A percentile compares a stretch with the other conserved stretches of the same genome.
Evolutionary conservation across 2,329 filamentous ascomycete genomes (phyloP).

Genomic region (Cercospora canescens): DNA sequence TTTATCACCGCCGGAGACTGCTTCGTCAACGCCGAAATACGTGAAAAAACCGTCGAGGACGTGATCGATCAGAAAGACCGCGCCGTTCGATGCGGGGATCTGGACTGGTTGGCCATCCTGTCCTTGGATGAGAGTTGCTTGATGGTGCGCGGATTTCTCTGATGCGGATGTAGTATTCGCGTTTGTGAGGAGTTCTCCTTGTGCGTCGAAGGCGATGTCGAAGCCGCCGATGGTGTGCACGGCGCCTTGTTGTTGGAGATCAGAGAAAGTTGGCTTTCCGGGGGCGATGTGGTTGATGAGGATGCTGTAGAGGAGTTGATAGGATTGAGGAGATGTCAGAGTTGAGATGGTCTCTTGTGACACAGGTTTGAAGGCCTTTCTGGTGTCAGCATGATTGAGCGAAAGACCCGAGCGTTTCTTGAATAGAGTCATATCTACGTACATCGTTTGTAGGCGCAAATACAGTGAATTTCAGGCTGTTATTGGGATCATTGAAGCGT

Average conservation of each 20-base stretch:
- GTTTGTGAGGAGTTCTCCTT: constrained; percentile 16
- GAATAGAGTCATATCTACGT: neutral
- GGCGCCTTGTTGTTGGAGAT: neutral
- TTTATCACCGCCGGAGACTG: neutral
- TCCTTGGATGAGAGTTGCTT: constrained; percentile 13
- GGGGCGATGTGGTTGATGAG: constrained; percentile 18
- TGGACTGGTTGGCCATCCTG: neutral
- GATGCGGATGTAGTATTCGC: neutral
- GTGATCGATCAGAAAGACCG: constrained; percentile 17
- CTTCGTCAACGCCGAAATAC: constrained; percentile 15
- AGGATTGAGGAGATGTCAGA: constrained; percentile 10
- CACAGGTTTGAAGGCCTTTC: constrained; percentile 13
- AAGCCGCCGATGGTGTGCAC: constrained; percentile 14
- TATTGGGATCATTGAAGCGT: constrained; percentile 19
- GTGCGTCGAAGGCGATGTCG: constrained; percentile 4
- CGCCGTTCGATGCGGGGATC: constrained; percentile 18
- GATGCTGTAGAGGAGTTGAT: constrained; percentile 14
- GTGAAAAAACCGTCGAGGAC: constrained; percentile 13
- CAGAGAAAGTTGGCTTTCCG: constrained; percentile 1
- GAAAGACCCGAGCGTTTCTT: neutral
- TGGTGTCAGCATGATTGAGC: neutral
- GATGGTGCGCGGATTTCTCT: neutral
- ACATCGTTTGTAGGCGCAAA: constrained; percentile 22
- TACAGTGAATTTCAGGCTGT: constrained; percentile 12
- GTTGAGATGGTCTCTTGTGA: constrained; percentile 2